Evolutionary conservation across 2,329 filamentous ascomycete genomes (phyloP).

Genomic region (Colletotrichum salicis): DNA sequence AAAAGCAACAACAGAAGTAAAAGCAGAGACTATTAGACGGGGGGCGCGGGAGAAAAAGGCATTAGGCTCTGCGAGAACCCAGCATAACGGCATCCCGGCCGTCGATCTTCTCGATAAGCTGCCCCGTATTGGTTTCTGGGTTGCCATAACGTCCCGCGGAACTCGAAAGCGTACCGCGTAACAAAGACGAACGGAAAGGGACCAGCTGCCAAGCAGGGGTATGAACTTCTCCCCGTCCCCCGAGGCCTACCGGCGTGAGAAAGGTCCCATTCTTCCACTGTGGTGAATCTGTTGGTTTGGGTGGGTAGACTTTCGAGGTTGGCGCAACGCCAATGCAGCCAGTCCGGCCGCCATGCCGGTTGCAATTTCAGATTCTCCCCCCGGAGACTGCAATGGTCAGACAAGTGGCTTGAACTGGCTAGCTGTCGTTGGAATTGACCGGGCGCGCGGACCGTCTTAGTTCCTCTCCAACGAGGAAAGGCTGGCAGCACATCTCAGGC

Average conservation of each 20-base stretch:
- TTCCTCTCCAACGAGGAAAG: neutral
- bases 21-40: conserved; percentile 29
- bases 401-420: conserved; percentile 34
- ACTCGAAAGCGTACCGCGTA: neutral
- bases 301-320: conserved; percentile 3
- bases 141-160: conserved; percentile 16
- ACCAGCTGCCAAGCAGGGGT: conserved; percentile 31
- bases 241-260: neutral
- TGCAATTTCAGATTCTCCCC: conserved; percentile 27
- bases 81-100: neutral
- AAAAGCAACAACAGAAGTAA: conserved; percentile 28
- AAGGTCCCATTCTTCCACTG: neutral
- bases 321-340: conserved; percentile 31
- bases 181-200: conserved; percentile 6
- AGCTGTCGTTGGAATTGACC: conserved; percentile 32
- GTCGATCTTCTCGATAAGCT: conserved; percentile 19
- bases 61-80: conserved; percentile 3
- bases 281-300: neutral
- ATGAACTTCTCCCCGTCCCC: neutral
- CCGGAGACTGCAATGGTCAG: conserved; percentile 29
- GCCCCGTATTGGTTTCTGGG: neutral
- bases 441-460: conserved; percentile 28
- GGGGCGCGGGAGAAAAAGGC: conserved; percentile 11
- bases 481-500: neutral
- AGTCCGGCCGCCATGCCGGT: conserved; percentile 26